Conservation (phyloP, 257 asterid species). For the Solanum appendiculatum region DNA sequence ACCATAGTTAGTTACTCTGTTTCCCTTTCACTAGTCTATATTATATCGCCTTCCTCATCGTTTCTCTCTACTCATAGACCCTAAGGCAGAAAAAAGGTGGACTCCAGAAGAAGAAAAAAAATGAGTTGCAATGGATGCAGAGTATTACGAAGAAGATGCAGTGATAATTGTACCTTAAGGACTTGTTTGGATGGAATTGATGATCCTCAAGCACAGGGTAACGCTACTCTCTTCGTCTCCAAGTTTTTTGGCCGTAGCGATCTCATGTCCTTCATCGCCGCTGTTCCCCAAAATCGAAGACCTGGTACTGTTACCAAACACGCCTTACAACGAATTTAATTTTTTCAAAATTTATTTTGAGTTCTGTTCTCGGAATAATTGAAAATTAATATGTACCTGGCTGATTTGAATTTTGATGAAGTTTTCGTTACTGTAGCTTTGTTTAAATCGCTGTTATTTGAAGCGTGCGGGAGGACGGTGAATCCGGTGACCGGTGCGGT, state of each 20-base stretch:
- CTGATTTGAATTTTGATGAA: background rate
- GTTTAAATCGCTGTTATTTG: slow-evolving; percentile 68
- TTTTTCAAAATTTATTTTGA: background rate
- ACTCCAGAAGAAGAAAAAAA: background rate
- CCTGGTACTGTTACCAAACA: slow-evolving; percentile 39
- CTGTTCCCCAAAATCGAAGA: slow-evolving; percentile 45
- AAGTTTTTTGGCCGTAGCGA: slow-evolving; percentile 89
- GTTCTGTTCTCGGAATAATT: background rate
- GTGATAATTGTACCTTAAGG: slow-evolving; percentile 50
- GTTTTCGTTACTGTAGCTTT: slow-evolving; percentile 31
- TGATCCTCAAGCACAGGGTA: slow-evolving; percentile 50
- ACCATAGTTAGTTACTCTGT: slow-evolving; percentile 25
- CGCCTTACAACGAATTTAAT: background rate
- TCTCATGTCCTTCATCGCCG: slow-evolving; percentile 67
- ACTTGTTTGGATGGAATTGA: slow-evolving; percentile 79
- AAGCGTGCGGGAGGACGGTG: slow-evolving; percentile 87
- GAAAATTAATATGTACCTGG: background rate
- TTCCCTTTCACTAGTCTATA: slow-evolving; percentile 6
- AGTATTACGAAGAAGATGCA: slow-evolving; percentile 73
- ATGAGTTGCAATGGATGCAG: slow-evolving; percentile 99
- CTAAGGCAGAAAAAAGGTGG: background rate
- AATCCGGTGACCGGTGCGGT: slow-evolving; percentile 90
- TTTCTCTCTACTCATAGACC: slow-evolving; percentile 1
- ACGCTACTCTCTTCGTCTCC: slow-evolving; percentile 88
- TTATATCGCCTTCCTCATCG: slow-evolving; percentile 5